phyloP scores from a whole-genome alignment of 192 early-diverging fungal genomes.

The Cetraspora pellucida region DNA sequence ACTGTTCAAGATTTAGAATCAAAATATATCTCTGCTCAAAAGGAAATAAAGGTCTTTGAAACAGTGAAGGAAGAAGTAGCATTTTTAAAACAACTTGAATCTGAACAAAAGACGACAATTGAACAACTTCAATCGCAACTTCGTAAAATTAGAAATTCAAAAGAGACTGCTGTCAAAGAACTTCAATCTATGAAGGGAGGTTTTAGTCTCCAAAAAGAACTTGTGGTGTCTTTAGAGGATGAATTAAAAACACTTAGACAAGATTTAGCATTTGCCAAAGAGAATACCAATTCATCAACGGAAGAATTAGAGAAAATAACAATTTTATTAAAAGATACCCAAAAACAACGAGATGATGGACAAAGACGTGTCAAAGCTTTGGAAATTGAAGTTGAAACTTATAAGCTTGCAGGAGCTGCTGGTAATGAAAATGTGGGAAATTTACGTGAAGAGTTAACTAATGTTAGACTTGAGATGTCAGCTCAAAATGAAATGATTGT shows the following conservation, averaged over 20 bases:
- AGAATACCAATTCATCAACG: background rate
- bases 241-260: constrained; percentile 17
- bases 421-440: constrained; percentile 11
- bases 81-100: constrained; percentile 3
- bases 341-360: constrained; percentile 14
- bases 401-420: constrained; percentile 14
- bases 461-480: constrained; percentile 17
- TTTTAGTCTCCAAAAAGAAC: constrained; percentile 25
- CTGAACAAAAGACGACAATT: constrained; percentile 13
- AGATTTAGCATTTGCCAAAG: constrained; percentile 12
- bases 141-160: constrained; percentile 13
- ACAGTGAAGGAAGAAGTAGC: constrained; percentile 7
- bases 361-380: constrained; percentile 2
- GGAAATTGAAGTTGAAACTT: constrained; percentile 30
- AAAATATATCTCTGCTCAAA: constrained; percentile 5
- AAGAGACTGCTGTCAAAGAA: constrained; percentile 15
- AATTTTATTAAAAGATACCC: constrained; percentile 10
- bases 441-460: constrained; percentile 18
- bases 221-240: background rate
- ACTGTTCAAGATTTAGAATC: constrained; percentile 19
- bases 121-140: constrained; percentile 23
- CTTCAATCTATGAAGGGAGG: constrained; percentile 21
- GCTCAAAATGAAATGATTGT: constrained; percentile 22
- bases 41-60: constrained; percentile 20
- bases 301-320: constrained; percentile 25